Conservation (phyloP, 345 rosid species). For the Physaria fendleri region DNA sequence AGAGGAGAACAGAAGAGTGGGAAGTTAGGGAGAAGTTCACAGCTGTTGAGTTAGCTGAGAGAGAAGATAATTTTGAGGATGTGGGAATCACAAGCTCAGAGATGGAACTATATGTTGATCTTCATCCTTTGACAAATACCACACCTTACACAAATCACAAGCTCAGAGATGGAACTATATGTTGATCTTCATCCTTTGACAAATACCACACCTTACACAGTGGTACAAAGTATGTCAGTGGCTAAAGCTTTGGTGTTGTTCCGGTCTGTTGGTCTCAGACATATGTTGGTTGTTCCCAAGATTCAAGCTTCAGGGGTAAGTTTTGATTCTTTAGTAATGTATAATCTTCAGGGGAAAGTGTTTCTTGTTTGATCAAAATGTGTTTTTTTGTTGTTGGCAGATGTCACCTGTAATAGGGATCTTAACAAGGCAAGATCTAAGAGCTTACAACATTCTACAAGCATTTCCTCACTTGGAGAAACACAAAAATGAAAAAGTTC, state of each 20-base stretch:
- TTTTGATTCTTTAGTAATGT: too few species aligned
- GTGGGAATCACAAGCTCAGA: conserved; percentile 56
- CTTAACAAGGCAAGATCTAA: conserved; percentile 80
- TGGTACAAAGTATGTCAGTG: conserved; percentile 77
- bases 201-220: conserved; percentile 82
- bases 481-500: conserved; percentile 34
- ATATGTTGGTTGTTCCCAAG: conserved; percentile 67
- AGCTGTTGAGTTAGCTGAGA: conserved; percentile 71
- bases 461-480: conserved; percentile 67
- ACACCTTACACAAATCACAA: conserved; percentile 80
- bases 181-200: conserved; percentile 85
- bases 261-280: conserved; percentile 73
- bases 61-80: conserved; percentile 56
- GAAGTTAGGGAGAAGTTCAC: conserved; percentile 68
- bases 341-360: conserved; percentile 77
- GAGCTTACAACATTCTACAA: conserved; percentile 55
- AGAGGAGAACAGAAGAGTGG: conserved; percentile 73
- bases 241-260: conserved; percentile 85
- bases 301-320: conserved; percentile 80
- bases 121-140: conserved; percentile 81
- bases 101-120: conserved; percentile 83
- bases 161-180: conserved; percentile 76
- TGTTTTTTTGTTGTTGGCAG: conserved; percentile 31
- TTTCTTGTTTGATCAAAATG: background rate
- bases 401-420: conserved; percentile 65